Conservation (phyloP, 192 early-diverging fungal species). For the Linnemannia exigua region DNA sequence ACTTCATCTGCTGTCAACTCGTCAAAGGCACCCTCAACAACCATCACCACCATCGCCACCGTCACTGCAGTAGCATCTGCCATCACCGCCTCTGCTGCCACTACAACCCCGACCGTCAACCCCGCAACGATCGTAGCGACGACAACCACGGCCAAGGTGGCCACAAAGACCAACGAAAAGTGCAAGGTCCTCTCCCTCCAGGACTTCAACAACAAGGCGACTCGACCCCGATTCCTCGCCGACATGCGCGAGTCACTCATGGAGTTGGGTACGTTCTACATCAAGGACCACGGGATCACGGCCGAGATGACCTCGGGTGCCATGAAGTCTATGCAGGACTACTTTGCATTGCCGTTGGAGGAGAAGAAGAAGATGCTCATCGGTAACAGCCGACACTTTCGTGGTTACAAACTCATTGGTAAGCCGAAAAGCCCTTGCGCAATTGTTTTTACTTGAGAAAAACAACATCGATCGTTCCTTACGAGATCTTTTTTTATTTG, state of each 20-base stretch:
- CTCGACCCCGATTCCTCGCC: slow-evolving; percentile 52
- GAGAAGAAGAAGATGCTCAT: slow-evolving; percentile 70
- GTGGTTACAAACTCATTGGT: slow-evolving; percentile 68
- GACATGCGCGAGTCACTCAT: slow-evolving; percentile 66
- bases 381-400: slow-evolving; percentile 68
- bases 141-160: neutral
- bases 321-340: slow-evolving; percentile 56
- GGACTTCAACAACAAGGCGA: slow-evolving; percentile 39
- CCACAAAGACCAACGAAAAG: neutral
- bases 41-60: neutral
- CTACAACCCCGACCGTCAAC: neutral
- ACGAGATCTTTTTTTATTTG: too few relatives aligned
- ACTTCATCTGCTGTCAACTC: neutral
- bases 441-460: neutral
- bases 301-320: slow-evolving; percentile 43
- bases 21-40: neutral
- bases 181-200: slow-evolving; percentile 42
- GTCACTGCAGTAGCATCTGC: neutral
- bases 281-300: slow-evolving; percentile 62
- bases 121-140: neutral
- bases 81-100: neutral
- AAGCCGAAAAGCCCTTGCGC: neutral
- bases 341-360: slow-evolving; percentile 68
- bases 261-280: slow-evolving; percentile 72
- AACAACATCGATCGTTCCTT: too few relatives aligned